These are phyloP conservation scores for Lentinus brumalis DNA, from an alignment of 768 basidiomycete genomes.

Conservation along the genomic window DNA sequence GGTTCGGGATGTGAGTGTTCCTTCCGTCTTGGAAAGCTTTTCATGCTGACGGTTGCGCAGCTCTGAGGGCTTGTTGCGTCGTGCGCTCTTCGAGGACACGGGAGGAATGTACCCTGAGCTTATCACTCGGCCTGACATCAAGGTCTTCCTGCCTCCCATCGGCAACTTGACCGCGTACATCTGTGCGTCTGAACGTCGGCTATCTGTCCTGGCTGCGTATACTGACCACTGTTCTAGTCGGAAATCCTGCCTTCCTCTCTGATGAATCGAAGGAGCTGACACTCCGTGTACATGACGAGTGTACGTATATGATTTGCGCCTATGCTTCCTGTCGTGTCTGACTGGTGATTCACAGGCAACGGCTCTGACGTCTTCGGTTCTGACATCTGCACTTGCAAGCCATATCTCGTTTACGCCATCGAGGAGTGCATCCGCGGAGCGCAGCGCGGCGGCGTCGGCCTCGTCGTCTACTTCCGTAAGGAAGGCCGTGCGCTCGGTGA, in stretches of 20 bases:
- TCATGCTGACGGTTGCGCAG: slow-evolving; percentile 41
- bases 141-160: slow-evolving; percentile 94
- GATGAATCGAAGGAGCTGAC: slow-evolving; percentile 82
- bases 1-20: slow-evolving; percentile 83
- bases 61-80: slow-evolving; percentile 79
- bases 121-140: slow-evolving; percentile 93
- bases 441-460: slow-evolving; percentile 85
- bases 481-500: slow-evolving; percentile 93
- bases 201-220: too few relatives aligned
- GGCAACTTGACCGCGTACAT: slow-evolving; percentile 92
- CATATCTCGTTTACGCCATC: slow-evolving; percentile 90
- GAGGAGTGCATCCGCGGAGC: slow-evolving; percentile 88
- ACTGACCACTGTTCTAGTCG: slow-evolving; percentile 58
- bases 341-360: slow-evolving; percentile 54
- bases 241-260: slow-evolving; percentile 75
- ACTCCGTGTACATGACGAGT: slow-evolving; percentile 92
- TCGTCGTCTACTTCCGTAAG: slow-evolving; percentile 93
- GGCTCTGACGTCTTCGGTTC: slow-evolving; percentile 97
- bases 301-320: slow-evolving; percentile 40
- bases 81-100: slow-evolving; percentile 95
- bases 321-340: not conserved
- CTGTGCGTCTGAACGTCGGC: too few relatives aligned
- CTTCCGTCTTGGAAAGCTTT: too few relatives aligned
- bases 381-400: slow-evolving; percentile 91
- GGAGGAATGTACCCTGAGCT: slow-evolving; percentile 97